Base-by-base conservation (phyloP, 1,284 basidiomycete species). In the Ganoderma sinense region DNA sequence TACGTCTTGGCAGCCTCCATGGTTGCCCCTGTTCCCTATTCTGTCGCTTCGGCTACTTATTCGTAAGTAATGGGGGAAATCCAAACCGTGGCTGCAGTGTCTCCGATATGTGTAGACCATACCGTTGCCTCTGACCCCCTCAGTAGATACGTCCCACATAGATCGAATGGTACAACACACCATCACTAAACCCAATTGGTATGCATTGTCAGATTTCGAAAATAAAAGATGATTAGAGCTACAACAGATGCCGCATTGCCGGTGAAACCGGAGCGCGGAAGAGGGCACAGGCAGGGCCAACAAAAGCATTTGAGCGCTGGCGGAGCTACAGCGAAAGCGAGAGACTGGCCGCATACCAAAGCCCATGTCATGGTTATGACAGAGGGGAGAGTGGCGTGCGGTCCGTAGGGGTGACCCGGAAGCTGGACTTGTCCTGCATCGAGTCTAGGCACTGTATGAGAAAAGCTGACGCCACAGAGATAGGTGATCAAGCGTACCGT, bases 351-450 rank as follows among this genome's bases (percentile, higher is more conserved):
- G 14, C 58, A n/a, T 26, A 48, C 18, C 3, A 36, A 33, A 63
- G 29, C 41, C n/a, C 26, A 33, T 26, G 58, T 36, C n/a, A 39
- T 51, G 73, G 73, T 81, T 74, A 84, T 78, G 82, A 79, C 69
- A 82, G 71, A 39, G 85, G 82, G 20, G 85, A 83, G 59, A 82
- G 71, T 39, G 85, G 82, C 20, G 85, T 83, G 59, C 89, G 84
- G 75, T 92, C 90, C 13, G 68, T 69, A 39, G 77, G 70, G 67
- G 89, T 83, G 23, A 88, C 86, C 40, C 93, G 87, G 83, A 94
- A 94, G 74, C 90, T 93, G 36, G 92, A 93, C 77, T 90, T 93
- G 82, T 94, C 93, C 76, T 93, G 91, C 88, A 94, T 91, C 62
- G 93, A 94, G 80, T 94, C 93, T 94, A 20, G 41, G 29, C 48